Evolutionary conservation across 805 yeast species (phyloP), one percentile per base, ranked within the genome.

Genomic region (Kockiozyma suomiensis): DNA sequence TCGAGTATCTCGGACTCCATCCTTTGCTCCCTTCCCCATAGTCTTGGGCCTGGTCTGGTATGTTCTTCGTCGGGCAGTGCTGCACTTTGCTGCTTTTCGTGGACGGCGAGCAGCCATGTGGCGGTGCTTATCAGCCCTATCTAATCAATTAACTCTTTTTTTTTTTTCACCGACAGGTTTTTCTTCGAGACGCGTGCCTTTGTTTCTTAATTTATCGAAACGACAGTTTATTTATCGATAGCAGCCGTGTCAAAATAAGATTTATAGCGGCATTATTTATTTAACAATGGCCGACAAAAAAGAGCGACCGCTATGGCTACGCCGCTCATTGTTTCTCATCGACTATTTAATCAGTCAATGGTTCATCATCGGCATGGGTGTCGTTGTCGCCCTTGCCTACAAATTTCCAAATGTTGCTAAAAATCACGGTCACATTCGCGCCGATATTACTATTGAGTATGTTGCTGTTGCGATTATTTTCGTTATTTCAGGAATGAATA

Each of bases 381-480:
- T 86, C 0, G 84, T 88, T 57, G 81, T 91, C 40, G 86, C 88
- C 7, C 78, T 90, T 35, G 94, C 96, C 0, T 81, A 85, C 66
- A 83, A 84, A 69, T 89, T 84, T 62, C 97, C 97, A 0, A 79
- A 85, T 56, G 90, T 91, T 73, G 97, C 96, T 0, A 81, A 90
- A 58, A 88, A 85, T 66, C 93, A 90, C 15, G 97, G 97, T 1
- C 76, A 84, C 15, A 82, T 90, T 38, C 77, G 81, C 62, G 92
- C 86, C 4, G 84, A 90, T 70, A 90, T 88, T 71, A 76, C 89
- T 46, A 88, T 91, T 35, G 87, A 86, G 12, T 91, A 90, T 70
- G 90, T 91, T 37, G 96, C 96, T 0, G 96, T 90, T 17, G 96
- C 96, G 0, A 75, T 88, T 47, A 91, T 91, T 60, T 90, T 91